phyloP scores from a whole-genome alignment of 192 early-diverging fungal species.

The Blastocladiella britannica region DNA sequence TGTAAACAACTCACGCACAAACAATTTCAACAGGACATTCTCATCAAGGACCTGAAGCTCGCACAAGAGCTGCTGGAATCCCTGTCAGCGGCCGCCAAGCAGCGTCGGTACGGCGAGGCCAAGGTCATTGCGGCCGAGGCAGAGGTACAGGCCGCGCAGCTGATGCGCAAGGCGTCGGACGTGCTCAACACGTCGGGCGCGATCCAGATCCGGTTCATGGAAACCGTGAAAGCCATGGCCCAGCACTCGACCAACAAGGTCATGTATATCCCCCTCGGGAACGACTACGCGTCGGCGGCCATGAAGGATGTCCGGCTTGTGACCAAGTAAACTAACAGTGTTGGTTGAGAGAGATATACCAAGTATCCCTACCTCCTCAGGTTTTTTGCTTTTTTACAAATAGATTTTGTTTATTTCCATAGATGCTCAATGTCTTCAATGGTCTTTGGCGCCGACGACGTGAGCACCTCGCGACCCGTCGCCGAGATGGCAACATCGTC shows the following conservation, averaged over 20 bases:
- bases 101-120: constrained; percentile 67
- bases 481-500: constrained; percentile 76
- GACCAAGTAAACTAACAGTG: too few species aligned
- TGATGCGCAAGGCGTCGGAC: constrained; percentile 86
- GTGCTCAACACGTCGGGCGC: constrained; percentile 66
- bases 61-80: constrained; percentile 56
- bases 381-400: too few species aligned
- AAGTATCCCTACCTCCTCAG: too few species aligned
- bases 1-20: too few species aligned
- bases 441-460: constrained; percentile 58
- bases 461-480: constrained; percentile 44
- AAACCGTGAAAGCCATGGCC: constrained; percentile 62
- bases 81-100: constrained; percentile 68
- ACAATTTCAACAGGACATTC: too few species aligned
- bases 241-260: constrained; percentile 49
- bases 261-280: constrained; percentile 43
- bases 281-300: too few species aligned
- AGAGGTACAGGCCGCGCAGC: constrained; percentile 64
- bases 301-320: too few species aligned
- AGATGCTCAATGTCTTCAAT: constrained; percentile 57
- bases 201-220: constrained; percentile 63
- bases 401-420: too few species aligned
- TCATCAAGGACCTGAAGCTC: constrained; percentile 73
- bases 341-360: too few species aligned
- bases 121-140: constrained; percentile 80